Evolutionary conservation across 768 basidiomycete species (phyloP), one percentile per base, ranked within the genome.

Genomic region (Chalciporus chontae): DNA sequence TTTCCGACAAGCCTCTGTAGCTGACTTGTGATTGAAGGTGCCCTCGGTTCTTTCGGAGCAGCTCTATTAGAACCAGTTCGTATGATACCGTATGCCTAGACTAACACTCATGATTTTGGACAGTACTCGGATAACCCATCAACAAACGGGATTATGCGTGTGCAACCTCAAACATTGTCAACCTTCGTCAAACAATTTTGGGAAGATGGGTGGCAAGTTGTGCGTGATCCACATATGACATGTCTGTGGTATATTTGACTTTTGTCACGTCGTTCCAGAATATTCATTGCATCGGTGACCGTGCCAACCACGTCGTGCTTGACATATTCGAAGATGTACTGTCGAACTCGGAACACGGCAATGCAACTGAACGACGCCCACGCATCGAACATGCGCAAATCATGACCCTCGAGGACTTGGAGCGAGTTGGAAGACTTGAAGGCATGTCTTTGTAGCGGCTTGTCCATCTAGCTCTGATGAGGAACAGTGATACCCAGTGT

Each of bases 321-420:
- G 83, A 96, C 60, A 84, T 92, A 8, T 94, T 89, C 60, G 89
- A 94, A 63, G 68, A 74, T 6, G 72, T 87, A 3, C 57, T 90
- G 9, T 51, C 61, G 3, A 48, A 52, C 21, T 45, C 59, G 10
- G 46, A 47, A 61, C 64, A 41, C 14, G 59, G 49, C 8, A 57
- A 45, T 59, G 63, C 29, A 55, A 69, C 37, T 55, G 66, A 71
- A 45, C 78, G 81, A 65, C 75, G 94, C 10, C 86, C 91, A 1
- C 76, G 95, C 37, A 83, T 96, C 8, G 95, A 98, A 63, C 95
- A 98, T 67, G 87, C 93, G 0, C 95, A 98, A 65, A 92, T 96
- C 41, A 74, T 98, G 71, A 78, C 80, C 3, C 67, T 63, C 6
- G 71, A 77, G 1, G 95, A 97, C 65, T 59, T 98, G 14, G 64